Percentiles rank a stretch among this genome's conserved stretches.
phyloP scores from a whole-genome alignment of 768 basidiomycete species.

The Leccinum arenicola region DNA sequence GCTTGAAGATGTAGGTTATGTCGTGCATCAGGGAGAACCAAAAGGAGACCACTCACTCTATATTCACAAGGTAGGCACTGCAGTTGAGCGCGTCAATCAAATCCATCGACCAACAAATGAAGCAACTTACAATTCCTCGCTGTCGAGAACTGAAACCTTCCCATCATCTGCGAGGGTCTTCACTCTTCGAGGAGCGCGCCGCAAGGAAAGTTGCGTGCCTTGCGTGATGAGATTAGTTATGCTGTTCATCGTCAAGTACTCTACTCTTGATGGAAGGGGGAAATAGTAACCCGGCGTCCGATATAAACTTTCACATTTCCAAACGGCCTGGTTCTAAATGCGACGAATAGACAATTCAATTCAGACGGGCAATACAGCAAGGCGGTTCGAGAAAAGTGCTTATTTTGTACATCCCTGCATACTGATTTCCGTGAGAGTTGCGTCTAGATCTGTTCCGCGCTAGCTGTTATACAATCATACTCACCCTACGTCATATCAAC shows the following conservation, averaged over 20 bases:
- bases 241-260: slow-evolving; percentile 14
- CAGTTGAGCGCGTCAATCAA: background rate
- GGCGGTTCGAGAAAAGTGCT: background rate
- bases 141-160: slow-evolving; percentile 26
- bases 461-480: background rate
- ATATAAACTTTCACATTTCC: background rate
- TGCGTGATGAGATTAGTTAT: slow-evolving; percentile 16
- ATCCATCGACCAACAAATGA: background rate
- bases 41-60: slow-evolving; percentile 27
- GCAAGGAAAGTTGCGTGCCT: slow-evolving; percentile 23
- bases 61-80: slow-evolving; percentile 41
- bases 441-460: background rate
- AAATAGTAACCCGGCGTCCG: background rate
- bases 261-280: background rate
- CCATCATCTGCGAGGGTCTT: slow-evolving; percentile 20
- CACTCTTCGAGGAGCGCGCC: slow-evolving; percentile 21
- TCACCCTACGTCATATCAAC: slow-evolving; percentile 13
- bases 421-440: background rate
- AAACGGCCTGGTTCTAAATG: slow-evolving; percentile 14
- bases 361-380: slow-evolving; percentile 3
- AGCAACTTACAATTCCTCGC: slow-evolving; percentile 33
- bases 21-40: background rate
- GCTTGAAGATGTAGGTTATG: slow-evolving; percentile 22
- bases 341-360: slow-evolving; percentile 6
- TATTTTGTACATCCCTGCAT: slow-evolving; percentile 3